Conservation (phyloP, 2,329 filamentous ascomycete species). For the Sphaerulina populicola region DNA sequence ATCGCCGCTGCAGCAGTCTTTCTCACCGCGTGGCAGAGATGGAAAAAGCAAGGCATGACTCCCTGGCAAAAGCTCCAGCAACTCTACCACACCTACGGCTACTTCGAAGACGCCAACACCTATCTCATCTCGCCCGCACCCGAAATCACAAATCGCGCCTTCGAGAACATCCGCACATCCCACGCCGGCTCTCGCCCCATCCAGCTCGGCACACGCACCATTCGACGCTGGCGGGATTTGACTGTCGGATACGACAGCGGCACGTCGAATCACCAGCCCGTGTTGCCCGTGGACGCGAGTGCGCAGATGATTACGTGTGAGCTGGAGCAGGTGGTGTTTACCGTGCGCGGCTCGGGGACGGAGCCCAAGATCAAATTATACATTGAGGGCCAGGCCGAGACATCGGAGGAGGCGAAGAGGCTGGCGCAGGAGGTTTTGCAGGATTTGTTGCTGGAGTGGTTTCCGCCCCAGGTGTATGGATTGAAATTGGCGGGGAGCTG, state of each 20-base stretch:
- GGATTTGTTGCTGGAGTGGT: slow-evolving; percentile 45
- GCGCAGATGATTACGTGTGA: slow-evolving; percentile 59
- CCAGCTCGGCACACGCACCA: slow-evolving; percentile 44
- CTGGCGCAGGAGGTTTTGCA: slow-evolving; percentile 41
- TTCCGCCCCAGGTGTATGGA: slow-evolving; percentile 29
- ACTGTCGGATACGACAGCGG: slow-evolving; percentile 53
- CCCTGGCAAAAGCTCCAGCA: slow-evolving; percentile 50
- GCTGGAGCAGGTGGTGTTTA: slow-evolving; percentile 51
- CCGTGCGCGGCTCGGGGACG: slow-evolving; percentile 53
- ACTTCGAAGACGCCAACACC: slow-evolving; percentile 56
- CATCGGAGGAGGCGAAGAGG: slow-evolving; percentile 36
- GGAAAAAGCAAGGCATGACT: slow-evolving; percentile 47
- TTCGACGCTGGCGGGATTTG: slow-evolving; percentile 54
- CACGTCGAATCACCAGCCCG: slow-evolving; percentile 44
- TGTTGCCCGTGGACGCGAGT: slow-evolving; percentile 48
- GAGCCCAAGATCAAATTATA: slow-evolving; percentile 60
- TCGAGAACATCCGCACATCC: slow-evolving; percentile 45
- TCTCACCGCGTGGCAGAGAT: slow-evolving; percentile 47
- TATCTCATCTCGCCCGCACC: slow-evolving; percentile 54
- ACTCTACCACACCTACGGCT: slow-evolving; percentile 51
- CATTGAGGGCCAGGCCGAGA: slow-evolving; percentile 42
- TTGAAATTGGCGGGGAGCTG: slow-evolving; percentile 26
- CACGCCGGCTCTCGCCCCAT: slow-evolving; percentile 23
- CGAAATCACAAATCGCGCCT: slow-evolving; percentile 46
- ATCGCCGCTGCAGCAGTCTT: slow-evolving; percentile 54